These are phyloP conservation scores for Dioszegia hungarica DNA, from an alignment of 768 basidiomycete genomes.

Conservation along the genomic window DNA sequence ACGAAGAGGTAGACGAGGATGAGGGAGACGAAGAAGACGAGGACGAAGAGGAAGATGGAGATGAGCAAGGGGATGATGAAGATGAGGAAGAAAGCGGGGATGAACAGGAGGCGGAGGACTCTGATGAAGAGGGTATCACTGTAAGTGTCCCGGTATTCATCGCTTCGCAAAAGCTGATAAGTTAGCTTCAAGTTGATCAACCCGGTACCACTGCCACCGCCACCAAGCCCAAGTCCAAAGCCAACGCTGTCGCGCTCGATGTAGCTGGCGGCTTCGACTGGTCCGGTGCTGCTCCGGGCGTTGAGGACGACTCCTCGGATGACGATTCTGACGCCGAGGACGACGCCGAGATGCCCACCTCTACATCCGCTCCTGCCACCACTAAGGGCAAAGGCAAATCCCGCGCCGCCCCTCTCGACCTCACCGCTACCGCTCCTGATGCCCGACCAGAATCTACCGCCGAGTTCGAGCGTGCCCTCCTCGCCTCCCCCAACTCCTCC, in stretches of 20 bases:
- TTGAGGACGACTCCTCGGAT: conserved; percentile 49
- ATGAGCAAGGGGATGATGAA: conserved; percentile 49
- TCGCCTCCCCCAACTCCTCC: conserved; percentile 93
- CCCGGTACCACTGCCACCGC: conserved; percentile 8
- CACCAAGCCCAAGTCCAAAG: conserved; percentile 6
- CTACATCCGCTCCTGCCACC: background rate
- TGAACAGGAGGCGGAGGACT: conserved; percentile 36
- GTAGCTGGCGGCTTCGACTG: conserved; percentile 49
- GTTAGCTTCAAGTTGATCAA: conserved; percentile 4
- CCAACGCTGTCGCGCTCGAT: conserved; percentile 17
- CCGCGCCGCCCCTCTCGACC: conserved; percentile 54
- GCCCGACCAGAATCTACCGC: conserved; percentile 82
- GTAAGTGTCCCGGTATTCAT: conserved; percentile 7
- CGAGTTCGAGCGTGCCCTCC: conserved; percentile 87
- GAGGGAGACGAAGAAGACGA: conserved; percentile 51
- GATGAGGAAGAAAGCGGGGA: conserved; percentile 40
- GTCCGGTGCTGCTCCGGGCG: conserved; percentile 39
- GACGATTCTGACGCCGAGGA: conserved; percentile 32
- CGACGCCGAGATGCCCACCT: conserved; percentile 39
- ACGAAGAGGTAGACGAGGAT: conserved; percentile 49
- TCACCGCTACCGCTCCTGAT: conserved; percentile 78
- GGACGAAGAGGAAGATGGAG: conserved; percentile 47
- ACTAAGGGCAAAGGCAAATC: conserved; percentile 55
- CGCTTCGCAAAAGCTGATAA: conserved; percentile 15
- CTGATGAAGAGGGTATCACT: conserved; percentile 42